Conservation (phyloP, 176 grass and related monocot genomes). For the Ensete ventricosum region DNA sequence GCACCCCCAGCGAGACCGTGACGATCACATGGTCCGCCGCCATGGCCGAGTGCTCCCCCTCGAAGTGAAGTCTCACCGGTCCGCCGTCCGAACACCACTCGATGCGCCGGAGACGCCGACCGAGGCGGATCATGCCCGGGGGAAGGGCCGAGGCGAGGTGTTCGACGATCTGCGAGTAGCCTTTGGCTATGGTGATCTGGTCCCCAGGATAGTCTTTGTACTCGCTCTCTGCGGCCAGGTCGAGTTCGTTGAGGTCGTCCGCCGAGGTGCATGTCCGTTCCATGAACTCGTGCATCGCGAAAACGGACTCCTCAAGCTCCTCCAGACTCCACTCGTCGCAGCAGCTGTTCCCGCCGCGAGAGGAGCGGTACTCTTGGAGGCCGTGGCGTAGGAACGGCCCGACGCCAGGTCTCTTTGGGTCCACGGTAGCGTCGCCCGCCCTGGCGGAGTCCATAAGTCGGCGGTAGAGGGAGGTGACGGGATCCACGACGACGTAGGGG, state of each 20-base stretch:
- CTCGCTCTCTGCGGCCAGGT: slow-evolving; percentile 73
- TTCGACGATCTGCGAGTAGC: slow-evolving; percentile 58
- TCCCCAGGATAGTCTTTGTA: slow-evolving; percentile 80
- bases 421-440: slow-evolving; percentile 27
- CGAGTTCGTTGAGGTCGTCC: slow-evolving; percentile 46
- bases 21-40: slow-evolving; percentile 59
- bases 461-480: slow-evolving; percentile 46
- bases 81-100: slow-evolving; percentile 38
- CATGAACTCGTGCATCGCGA: slow-evolving; percentile 49
- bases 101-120: slow-evolving; percentile 34
- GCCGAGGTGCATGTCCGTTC: slow-evolving; percentile 63
- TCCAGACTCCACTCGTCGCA: slow-evolving; percentile 19
- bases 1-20: slow-evolving; percentile 79
- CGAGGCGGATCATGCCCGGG: slow-evolving; percentile 34
- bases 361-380: slow-evolving; percentile 40
- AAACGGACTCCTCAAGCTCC: slow-evolving; percentile 51
- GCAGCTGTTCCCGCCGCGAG: not conserved
- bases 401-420: slow-evolving; percentile 20
- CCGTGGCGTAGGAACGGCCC: slow-evolving; percentile 52
- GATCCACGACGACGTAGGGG: slow-evolving; percentile 27
- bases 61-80: slow-evolving; percentile 56
- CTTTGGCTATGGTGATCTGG: slow-evolving; percentile 66
- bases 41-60: slow-evolving; percentile 19
- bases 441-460: slow-evolving; percentile 58
- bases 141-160: slow-evolving; percentile 40